phyloP scores from a whole-genome alignment of 805 yeast genomes.

The Cyberlindnera japonica region DNA sequence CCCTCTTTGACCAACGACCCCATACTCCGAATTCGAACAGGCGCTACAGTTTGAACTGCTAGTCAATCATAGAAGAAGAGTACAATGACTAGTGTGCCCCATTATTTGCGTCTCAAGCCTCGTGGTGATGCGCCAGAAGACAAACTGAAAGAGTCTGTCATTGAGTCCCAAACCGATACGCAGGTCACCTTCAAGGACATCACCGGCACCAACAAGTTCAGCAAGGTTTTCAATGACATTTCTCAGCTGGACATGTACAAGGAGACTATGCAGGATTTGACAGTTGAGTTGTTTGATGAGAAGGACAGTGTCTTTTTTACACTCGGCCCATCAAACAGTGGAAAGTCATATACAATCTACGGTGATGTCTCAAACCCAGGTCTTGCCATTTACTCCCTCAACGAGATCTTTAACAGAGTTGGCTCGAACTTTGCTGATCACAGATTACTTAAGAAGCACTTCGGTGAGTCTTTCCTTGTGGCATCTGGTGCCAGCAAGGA shows the following conservation, averaged over 20 bases:
- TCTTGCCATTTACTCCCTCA: constrained; percentile 33
- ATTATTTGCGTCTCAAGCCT: constrained; percentile 38
- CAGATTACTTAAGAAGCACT: constrained; percentile 16
- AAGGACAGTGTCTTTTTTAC: constrained; percentile 44
- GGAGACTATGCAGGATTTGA: constrained; percentile 21
- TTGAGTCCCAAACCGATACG: constrained; percentile 24
- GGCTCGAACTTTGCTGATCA: constrained; percentile 20
- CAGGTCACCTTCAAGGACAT: constrained; percentile 27
- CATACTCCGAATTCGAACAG: no score
- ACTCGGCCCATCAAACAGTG: constrained; percentile 52
- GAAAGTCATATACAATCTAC: constrained; percentile 40
- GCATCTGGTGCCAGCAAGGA: constrained; percentile 22
- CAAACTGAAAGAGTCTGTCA: constrained; percentile 15
- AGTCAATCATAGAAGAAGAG: not conserved
- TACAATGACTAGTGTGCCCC: constrained; percentile 28
- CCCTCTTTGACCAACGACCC: no score
- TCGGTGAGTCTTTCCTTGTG: constrained; percentile 25
- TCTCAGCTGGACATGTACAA: constrained; percentile 37
- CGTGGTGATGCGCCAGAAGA: constrained; percentile 19
- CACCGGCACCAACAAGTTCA: constrained; percentile 29
- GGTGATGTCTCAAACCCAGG: constrained; percentile 37
- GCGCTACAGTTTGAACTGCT: not conserved
- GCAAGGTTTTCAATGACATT: constrained; percentile 31
- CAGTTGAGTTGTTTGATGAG: constrained; percentile 25
- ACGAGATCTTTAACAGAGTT: constrained; percentile 31